phyloP scores from a whole-genome alignment of 768 basidiomycete genomes.

The Lactarius pseudohatsudake region DNA sequence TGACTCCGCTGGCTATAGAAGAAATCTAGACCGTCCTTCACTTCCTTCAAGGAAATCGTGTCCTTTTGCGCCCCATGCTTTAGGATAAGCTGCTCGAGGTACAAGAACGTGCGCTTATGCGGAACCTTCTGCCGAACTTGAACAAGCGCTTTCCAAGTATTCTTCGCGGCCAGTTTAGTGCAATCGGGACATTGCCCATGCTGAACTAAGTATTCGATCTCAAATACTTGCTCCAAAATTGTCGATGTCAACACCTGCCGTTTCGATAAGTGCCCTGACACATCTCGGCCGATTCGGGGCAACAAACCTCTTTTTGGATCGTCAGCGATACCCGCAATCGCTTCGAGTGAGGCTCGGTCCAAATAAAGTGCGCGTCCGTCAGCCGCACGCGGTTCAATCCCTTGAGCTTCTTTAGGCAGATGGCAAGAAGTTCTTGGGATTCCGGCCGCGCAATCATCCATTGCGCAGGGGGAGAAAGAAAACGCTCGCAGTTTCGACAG shows the following conservation, averaged over 20 bases:
- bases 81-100: constrained; percentile 94
- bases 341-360: constrained; percentile 99
- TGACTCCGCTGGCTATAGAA: constrained; percentile 91
- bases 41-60: constrained; percentile 90
- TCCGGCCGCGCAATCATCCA: constrained; percentile 89
- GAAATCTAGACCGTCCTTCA: constrained; percentile 93
- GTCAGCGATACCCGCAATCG: constrained; percentile 90
- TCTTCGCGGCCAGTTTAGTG: constrained; percentile 92
- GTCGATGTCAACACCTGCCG: constrained; percentile 85
- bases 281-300: background rate
- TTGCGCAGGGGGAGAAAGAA: constrained; percentile 82
- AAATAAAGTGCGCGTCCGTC: constrained; percentile 98
- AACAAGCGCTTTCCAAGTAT: constrained; percentile 97
- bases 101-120: constrained; percentile 97
- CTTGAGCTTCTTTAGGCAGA: constrained; percentile 94
- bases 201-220: constrained; percentile 93
- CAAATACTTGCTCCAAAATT: constrained; percentile 95
- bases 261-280: constrained; percentile 8
- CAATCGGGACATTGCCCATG: constrained; percentile 96
- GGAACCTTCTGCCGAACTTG: constrained; percentile 99
- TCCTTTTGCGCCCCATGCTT: constrained; percentile 97
- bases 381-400: constrained; percentile 91
- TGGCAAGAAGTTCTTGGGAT: constrained; percentile 88
- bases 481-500: constrained; percentile 95
- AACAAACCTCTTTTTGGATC: constrained; percentile 92